Conservation (phyloP, 1,284 basidiomycete species). For the Afroboletus lepidellus region DNA sequence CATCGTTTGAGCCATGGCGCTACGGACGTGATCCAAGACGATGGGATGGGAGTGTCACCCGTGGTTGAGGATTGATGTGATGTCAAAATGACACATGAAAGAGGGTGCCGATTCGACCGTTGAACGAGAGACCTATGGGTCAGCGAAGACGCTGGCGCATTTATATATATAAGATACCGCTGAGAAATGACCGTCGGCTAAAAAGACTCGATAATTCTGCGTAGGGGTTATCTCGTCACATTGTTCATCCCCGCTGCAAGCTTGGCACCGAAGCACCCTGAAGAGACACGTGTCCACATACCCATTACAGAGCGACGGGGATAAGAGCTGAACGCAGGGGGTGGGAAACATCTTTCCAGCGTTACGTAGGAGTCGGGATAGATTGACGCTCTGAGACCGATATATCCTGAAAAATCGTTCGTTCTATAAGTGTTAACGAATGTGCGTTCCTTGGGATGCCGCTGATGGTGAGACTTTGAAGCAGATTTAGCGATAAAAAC, state of each 20-base stretch:
- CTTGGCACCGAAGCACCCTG: slow-evolving; percentile 15
- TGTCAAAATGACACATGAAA: slow-evolving; percentile 19
- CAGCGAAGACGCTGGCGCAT: slow-evolving; percentile 8
- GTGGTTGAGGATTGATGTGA: slow-evolving; percentile 9
- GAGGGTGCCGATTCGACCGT: slow-evolving; percentile 2
- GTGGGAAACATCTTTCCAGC: slow-evolving; percentile 21
- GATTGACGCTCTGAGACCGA: slow-evolving; percentile 13
- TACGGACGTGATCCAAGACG: neutral
- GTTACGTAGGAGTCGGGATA: slow-evolving; percentile 24
- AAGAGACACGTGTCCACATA: slow-evolving; percentile 22
- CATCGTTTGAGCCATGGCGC: slow-evolving; percentile 16
- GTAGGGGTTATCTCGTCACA: slow-evolving; percentile 16
- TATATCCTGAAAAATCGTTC: slow-evolving; percentile 6
- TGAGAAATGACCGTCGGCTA: slow-evolving; percentile 13
- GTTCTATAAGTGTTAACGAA: neutral
- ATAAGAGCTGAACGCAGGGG: slow-evolving; percentile 9
- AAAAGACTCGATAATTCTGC: slow-evolving; percentile 14
- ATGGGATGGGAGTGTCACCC: slow-evolving; percentile 2
- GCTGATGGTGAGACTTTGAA: neutral
- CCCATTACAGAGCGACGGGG: slow-evolving; percentile 17
- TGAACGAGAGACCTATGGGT: slow-evolving; percentile 1
- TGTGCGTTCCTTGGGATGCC: neutral
- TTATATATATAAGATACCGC: slow-evolving; percentile 29
- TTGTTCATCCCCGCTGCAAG: slow-evolving; percentile 15
- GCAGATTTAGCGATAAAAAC: neutral